These are phyloP conservation scores for Tulasnella sp. DNA, from an alignment of 768 basidiomycete species.

Conservation along the genomic window DNA sequence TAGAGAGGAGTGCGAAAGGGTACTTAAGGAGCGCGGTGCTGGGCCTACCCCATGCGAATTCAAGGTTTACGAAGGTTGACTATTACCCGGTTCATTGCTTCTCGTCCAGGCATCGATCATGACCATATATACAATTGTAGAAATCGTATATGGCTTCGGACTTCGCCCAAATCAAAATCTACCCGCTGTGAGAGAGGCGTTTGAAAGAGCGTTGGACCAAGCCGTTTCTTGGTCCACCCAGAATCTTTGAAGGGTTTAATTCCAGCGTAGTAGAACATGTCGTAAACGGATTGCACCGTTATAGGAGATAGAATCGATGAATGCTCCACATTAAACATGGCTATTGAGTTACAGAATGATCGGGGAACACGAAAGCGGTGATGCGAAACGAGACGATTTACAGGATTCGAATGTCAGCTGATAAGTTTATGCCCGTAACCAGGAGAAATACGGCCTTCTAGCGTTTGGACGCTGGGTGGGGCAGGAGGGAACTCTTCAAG, in stretches of 20 bases:
- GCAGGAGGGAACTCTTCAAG: background rate
- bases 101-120: background rate
- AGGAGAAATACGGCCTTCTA: background rate
- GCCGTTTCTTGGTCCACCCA: background rate
- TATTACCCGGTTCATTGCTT: background rate
- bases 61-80: background rate
- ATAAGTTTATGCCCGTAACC: background rate
- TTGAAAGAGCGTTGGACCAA: background rate
- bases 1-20: background rate
- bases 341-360: background rate
- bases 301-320: background rate
- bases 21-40: background rate
- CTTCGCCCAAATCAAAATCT: too few species aligned
- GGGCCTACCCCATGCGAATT: background rate
- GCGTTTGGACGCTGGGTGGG: background rate
- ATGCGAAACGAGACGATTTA: background rate
- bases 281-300: background rate
- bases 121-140: too few species aligned
- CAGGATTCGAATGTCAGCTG: background rate
- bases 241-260: background rate
- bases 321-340: background rate
- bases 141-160: too few species aligned
- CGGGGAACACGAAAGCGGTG: background rate
- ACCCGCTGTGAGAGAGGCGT: too few species aligned
- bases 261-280: background rate